Evolutionary conservation across 768 basidiomycete species (phyloP), one percentile per base, ranked within the genome.

Genomic region (Suillus ampliporus): DNA sequence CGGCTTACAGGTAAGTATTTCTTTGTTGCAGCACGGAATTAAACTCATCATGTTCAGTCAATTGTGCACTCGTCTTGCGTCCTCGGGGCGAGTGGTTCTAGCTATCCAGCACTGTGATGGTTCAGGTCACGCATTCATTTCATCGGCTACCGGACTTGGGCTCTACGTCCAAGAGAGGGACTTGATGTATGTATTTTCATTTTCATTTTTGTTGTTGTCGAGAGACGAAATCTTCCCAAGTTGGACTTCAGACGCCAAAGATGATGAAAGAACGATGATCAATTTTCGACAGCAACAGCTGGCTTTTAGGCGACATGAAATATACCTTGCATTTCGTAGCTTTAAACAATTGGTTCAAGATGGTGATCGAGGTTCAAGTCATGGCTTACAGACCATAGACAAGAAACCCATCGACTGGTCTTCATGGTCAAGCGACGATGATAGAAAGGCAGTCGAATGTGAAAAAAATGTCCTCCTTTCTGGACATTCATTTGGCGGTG

Each of bases 41-140:
- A 58, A 47, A 58, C 37, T 62, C 14, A 65, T 21, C 28, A 41
- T 10, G 54, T 28, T 58, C 57, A 89, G 89, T 63, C 90, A 92
- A 72, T 73, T 90, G 62, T 94, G 92, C 70, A 80, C 84, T 3
- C 82, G 84, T 26, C 72, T 95, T 23, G 95, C 94, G 4, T 85
- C 90, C 5, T 82, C 89, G 41, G 95, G 95, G 2, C 88, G 84
- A 63, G 86, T 95, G 5, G 93, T 97, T 3, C 80, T 94, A 48
- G 89, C 92, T 6, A 70, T 95, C 26, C 92, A 95, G 70, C 94
- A 95, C 72, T 83, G 89, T 11, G 95, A 96, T 72, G 94, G 93
- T 1, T 89, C 89, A 4, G 88, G 84, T 3, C 86, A 87, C 0
- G 82, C 77, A 5, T 82, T 79, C 63, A 74, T 82, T 50, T 75